Evolutionary conservation across 2,329 filamentous ascomycete genomes (phyloP).

Genomic region (Onygenales sp.): DNA sequence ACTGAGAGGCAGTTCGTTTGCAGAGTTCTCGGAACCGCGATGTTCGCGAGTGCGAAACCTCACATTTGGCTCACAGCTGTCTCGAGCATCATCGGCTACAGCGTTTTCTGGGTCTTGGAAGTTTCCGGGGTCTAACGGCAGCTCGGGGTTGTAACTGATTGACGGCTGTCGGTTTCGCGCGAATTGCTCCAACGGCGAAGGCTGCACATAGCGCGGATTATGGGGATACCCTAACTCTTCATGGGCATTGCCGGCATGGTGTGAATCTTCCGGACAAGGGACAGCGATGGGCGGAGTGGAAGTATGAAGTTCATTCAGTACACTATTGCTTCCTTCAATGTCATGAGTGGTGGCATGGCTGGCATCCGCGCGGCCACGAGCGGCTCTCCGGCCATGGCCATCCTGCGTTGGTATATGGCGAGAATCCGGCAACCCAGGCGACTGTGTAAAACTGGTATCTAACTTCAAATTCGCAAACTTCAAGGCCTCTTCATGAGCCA

Average conservation of each 20-base stretch:
- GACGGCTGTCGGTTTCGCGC: conserved; percentile 31
- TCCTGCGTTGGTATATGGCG: neutral
- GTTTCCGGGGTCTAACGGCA: conserved; percentile 31
- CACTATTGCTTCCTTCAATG: conserved; percentile 31
- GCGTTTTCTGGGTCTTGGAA: conserved; percentile 13
- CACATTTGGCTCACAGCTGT: neutral
- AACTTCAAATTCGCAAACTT: conserved; percentile 28
- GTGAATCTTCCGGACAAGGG: conserved; percentile 28
- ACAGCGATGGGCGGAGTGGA: conserved; percentile 37
- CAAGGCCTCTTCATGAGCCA: conserved; percentile 29
- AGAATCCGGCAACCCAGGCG: neutral
- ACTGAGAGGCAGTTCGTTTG: neutral
- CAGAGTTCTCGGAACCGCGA: neutral
- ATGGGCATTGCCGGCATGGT: conserved; percentile 5
- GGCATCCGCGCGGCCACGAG: neutral
- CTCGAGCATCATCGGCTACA: neutral
- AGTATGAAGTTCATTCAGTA: conserved; percentile 30
- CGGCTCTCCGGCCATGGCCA: neutral
- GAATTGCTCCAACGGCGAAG: conserved; percentile 33
- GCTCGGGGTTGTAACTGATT: conserved; percentile 33
- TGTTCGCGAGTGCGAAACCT: neutral
- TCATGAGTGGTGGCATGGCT: conserved; percentile 13
- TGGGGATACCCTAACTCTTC: conserved; percentile 25
- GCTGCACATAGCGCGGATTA: conserved; percentile 26
- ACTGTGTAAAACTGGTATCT: conserved; percentile 25